Evolutionary conservation across 148 eudicot species (phyloP).

Genomic region (Rhododendron ferrugineum): DNA sequence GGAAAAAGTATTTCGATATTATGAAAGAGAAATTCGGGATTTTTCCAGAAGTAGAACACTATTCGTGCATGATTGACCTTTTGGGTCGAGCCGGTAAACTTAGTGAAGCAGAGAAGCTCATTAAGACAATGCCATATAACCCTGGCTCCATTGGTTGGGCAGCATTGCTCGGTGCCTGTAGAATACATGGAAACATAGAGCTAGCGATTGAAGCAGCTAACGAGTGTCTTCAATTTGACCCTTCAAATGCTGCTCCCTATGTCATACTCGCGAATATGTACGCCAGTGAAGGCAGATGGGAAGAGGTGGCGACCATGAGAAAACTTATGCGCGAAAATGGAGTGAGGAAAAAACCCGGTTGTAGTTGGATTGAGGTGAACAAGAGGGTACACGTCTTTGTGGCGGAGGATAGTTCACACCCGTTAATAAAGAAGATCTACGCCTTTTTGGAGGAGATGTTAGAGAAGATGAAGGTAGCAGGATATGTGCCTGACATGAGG

Average conservation of each 20-base stretch:
- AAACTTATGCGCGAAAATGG: slow-evolving; percentile 50
- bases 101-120: slow-evolving; percentile 48
- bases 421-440: slow-evolving; percentile 45
- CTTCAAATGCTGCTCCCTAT: slow-evolving; percentile 68
- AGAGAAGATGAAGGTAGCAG: slow-evolving; percentile 44
- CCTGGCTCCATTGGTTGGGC: slow-evolving; percentile 71
- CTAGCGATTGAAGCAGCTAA: slow-evolving; percentile 67
- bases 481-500: slow-evolving; percentile 59
- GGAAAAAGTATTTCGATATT: slow-evolving; percentile 43
- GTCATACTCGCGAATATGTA: slow-evolving; percentile 66
- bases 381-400: slow-evolving; percentile 60
- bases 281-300: slow-evolving; percentile 60
- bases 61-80: slow-evolving; percentile 84
- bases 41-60: slow-evolving; percentile 64
- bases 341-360: slow-evolving; percentile 69
- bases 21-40: slow-evolving; percentile 50
- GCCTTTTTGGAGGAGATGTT: slow-evolving; percentile 46
- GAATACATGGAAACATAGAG: slow-evolving; percentile 56
- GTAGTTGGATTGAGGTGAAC: slow-evolving; percentile 74
- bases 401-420: slow-evolving; percentile 73
- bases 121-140: slow-evolving; percentile 55
- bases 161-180: slow-evolving; percentile 66
- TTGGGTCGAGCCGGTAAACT: slow-evolving; percentile 73
- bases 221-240: slow-evolving; percentile 47
- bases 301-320: slow-evolving; percentile 52